Percentiles rank a stretch among this genome's conserved stretches.
These are phyloP conservation scores for Candida succiphila DNA, from an alignment of 805 yeast species.

Conservation along the genomic window DNA sequence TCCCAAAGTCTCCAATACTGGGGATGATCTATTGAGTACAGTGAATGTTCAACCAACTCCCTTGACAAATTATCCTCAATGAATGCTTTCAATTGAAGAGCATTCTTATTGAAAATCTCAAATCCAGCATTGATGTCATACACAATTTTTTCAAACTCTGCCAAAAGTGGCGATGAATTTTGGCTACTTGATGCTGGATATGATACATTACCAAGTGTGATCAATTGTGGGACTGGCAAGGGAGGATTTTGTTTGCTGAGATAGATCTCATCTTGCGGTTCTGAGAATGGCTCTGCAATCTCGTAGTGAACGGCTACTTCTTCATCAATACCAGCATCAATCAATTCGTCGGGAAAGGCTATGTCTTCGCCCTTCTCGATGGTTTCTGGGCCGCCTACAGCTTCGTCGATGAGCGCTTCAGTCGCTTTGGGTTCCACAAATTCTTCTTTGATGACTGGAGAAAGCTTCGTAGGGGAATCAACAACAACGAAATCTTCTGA, in stretches of 20 bases:
- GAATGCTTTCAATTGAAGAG: slow-evolving; percentile 10
- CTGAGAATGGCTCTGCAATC: too few relatives aligned
- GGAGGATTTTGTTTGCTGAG: slow-evolving; percentile 14
- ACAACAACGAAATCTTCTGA: not conserved
- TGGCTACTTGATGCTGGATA: slow-evolving; percentile 8
- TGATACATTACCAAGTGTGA: slow-evolving; percentile 9
- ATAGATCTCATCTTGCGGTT: too few relatives aligned
- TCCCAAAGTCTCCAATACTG: slow-evolving; percentile 22
- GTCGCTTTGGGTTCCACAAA: not conserved
- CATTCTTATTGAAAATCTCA: slow-evolving; percentile 13
- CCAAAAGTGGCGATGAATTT: slow-evolving; percentile 9
- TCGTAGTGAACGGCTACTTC: too few relatives aligned
- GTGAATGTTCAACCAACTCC: slow-evolving; percentile 11
- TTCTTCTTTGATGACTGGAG: not conserved
- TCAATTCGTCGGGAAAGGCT: not conserved
- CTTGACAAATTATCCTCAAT: slow-evolving; percentile 14
- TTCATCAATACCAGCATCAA: too few relatives aligned
- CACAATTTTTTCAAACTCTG: slow-evolving; percentile 17
- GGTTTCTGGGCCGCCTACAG: not conserved
- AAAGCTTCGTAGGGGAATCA: too few relatives aligned
- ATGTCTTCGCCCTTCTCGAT: not conserved
- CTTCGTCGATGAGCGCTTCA: not conserved
- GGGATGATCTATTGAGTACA: slow-evolving; percentile 13
- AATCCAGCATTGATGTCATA: slow-evolving; percentile 22
- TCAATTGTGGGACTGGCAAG: slow-evolving; percentile 11